Percentiles rank a stretch among this genome's conserved stretches.
These are phyloP conservation scores for Phtheirospermum japonicum DNA, from an alignment of 257 asterid genomes.

Conservation along the genomic window DNA sequence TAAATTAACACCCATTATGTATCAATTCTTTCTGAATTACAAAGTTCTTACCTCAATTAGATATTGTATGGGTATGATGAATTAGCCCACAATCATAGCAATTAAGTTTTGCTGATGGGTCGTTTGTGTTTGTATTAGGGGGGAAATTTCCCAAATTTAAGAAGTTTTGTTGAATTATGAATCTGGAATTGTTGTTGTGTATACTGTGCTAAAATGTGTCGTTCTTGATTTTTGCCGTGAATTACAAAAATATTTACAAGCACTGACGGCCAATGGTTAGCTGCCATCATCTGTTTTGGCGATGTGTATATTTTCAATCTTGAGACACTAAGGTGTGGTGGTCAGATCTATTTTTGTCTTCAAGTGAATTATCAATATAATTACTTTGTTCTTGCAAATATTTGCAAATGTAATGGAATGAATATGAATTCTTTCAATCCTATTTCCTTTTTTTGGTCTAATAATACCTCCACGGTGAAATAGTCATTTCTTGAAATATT, in stretches of 20 bases:
- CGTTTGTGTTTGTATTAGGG: too few species aligned
- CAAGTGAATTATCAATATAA: constrained; percentile 8
- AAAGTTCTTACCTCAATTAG: too few species aligned
- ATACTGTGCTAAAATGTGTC: too few species aligned
- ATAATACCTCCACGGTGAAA: background rate
- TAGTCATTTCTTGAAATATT: background rate
- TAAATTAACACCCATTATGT: too few species aligned
- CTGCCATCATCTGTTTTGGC: constrained; percentile 87
- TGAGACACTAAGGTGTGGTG: constrained; percentile 63
- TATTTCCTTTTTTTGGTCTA: constrained; percentile 2
- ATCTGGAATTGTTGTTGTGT: too few species aligned
- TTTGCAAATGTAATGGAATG: background rate
- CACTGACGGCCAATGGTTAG: constrained; percentile 80
- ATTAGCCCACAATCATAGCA: too few species aligned
- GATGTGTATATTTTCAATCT: constrained; percentile 81
- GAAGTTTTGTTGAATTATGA: too few species aligned
- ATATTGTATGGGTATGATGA: too few species aligned
- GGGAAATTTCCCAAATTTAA: too few species aligned
- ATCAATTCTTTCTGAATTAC: too few species aligned
- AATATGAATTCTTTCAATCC: background rate
- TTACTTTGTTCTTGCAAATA: constrained; percentile 7
- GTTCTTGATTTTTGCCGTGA: too few species aligned
- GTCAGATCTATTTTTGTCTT: constrained; percentile 2
- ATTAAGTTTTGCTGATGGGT: too few species aligned
- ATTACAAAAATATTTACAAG: constrained; percentile 84